phyloP scores from a whole-genome alignment of 768 basidiomycete genomes.

The Lactarius sp. region DNA sequence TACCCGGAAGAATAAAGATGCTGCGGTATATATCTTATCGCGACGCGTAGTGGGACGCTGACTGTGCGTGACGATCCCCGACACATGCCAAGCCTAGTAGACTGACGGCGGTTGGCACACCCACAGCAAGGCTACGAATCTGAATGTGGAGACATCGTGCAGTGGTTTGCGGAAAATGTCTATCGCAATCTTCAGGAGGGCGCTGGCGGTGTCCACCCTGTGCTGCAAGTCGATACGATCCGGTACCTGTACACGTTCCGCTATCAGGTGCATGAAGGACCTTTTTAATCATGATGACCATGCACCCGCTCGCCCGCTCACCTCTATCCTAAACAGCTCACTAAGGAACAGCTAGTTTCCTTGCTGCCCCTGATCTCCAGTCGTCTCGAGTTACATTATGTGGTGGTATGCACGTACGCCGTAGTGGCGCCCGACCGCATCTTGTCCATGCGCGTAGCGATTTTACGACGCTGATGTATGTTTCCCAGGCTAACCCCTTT shows the following conservation, averaged over 20 bases:
- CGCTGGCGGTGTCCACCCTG: conserved; percentile 57
- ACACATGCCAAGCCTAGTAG: not conserved
- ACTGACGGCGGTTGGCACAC: conserved; percentile 33
- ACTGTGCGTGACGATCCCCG: conserved; percentile 45
- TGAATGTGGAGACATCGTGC: too few relatives aligned
- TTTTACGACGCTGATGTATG: conserved; percentile 20
- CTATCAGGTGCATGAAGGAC: conserved; percentile 58
- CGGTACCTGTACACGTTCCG: conserved; percentile 92
- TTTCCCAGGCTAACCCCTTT: not conserved
- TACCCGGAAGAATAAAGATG: conserved; percentile 81
- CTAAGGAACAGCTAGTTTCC: too few relatives aligned
- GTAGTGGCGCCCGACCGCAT: conserved; percentile 98
- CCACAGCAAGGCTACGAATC: too few relatives aligned
- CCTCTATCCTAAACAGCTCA: conserved; percentile 37
- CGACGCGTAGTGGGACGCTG: conserved; percentile 80
- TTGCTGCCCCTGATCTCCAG: conserved; percentile 52
- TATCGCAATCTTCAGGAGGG: too few relatives aligned
- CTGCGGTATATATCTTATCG: conserved; percentile 90
- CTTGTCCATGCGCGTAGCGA: conserved; percentile 79
- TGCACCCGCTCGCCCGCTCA: not conserved
- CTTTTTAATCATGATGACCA: too few relatives aligned
- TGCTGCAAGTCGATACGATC: conserved; percentile 94
- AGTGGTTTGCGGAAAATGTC: too few relatives aligned
- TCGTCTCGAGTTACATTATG: conserved; percentile 78
- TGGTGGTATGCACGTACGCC: conserved; percentile 93